Percentiles rank a stretch among this genome's conserved stretches.
Evolutionary conservation across 2,329 filamentous ascomycete species (phyloP).

Genomic region (Mycocentrospora acerina): DNA sequence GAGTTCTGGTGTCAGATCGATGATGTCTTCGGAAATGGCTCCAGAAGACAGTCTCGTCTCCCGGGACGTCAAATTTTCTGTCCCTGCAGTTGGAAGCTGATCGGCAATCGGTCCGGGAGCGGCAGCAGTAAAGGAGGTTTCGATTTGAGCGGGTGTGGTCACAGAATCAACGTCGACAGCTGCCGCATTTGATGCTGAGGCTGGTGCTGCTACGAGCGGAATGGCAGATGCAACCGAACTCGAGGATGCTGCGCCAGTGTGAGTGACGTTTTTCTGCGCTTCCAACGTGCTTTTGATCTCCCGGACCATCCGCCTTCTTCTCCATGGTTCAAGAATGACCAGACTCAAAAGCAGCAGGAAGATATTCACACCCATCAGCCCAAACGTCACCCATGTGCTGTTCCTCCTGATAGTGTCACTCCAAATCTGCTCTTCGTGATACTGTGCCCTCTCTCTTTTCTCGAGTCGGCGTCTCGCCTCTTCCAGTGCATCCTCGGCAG

Average conservation of each 20-base stretch:
- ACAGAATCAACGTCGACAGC: slow-evolving; percentile 20
- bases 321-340: slow-evolving; percentile 91
- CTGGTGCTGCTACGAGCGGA: slow-evolving; percentile 1
- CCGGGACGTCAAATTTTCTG: slow-evolving; percentile 2
- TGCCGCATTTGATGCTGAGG: slow-evolving; percentile 19
- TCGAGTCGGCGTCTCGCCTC: slow-evolving; percentile 74
- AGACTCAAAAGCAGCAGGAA: slow-evolving; percentile 83
- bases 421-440: slow-evolving; percentile 99
- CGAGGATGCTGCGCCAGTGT: slow-evolving; percentile 3
- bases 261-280: slow-evolving; percentile 27
- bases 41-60: slow-evolving; percentile 6
- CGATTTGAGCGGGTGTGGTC: slow-evolving; percentile 1
- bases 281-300: slow-evolving; percentile 58
- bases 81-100: slow-evolving; percentile 10
- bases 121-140: slow-evolving; percentile 8
- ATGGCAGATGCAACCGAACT: not conserved
- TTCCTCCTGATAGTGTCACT: slow-evolving; percentile 95
- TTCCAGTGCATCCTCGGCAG: slow-evolving; percentile 78
- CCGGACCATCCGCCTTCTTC: slow-evolving; percentile 74
- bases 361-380: slow-evolving; percentile 95
- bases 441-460: slow-evolving; percentile 81
- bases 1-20: slow-evolving; percentile 7
- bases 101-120: slow-evolving; percentile 7
- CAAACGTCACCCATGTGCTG: slow-evolving; percentile 98
- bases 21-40: not conserved